phyloP scores from a whole-genome alignment of 2,329 filamentous ascomycete species.

The Fusarium pseudocircinatum region DNA sequence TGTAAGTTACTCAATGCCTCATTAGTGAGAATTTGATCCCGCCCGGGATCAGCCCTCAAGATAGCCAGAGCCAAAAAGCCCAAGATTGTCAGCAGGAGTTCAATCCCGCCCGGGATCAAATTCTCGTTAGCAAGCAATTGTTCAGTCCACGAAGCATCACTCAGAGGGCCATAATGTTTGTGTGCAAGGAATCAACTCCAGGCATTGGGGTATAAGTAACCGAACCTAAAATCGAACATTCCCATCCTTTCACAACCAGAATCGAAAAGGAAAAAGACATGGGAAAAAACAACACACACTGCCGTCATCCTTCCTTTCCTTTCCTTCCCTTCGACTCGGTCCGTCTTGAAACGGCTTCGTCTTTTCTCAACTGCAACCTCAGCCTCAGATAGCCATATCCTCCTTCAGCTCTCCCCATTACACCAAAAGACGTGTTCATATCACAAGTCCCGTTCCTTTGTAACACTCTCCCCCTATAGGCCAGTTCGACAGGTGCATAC shows the following conservation, averaged over 20 bases:
- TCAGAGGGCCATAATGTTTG: not conserved
- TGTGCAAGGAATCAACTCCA: constrained; percentile 38
- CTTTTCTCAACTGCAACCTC: constrained; percentile 12
- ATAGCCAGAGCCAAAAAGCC: too few species aligned
- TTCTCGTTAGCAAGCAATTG: not conserved
- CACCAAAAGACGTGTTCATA: constrained; percentile 2
- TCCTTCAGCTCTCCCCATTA: constrained; percentile 36
- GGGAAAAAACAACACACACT: constrained; percentile 30
- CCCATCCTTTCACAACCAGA: constrained; percentile 26
- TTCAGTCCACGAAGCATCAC: not conserved
- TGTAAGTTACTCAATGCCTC: too few species aligned
- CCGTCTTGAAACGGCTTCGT: constrained; percentile 28
- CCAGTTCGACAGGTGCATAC: not conserved
- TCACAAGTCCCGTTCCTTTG: constrained; percentile 10
- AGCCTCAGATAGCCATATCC: not conserved
- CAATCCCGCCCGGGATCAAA: too few species aligned
- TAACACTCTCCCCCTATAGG: not conserved
- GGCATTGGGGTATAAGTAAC: constrained; percentile 45
- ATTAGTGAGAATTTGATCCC: too few species aligned
- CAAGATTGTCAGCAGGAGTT: too few species aligned
- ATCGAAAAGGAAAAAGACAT: constrained; percentile 18
- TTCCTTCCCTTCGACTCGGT: constrained; percentile 5
- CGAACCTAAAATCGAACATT: constrained; percentile 40
- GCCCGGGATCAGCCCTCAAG: too few species aligned
- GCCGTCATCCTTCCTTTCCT: constrained; percentile 27